These are phyloP conservation scores for Chloromonas sp. DNA, from an alignment of 163 green algal species.

Conservation along the genomic window DNA sequence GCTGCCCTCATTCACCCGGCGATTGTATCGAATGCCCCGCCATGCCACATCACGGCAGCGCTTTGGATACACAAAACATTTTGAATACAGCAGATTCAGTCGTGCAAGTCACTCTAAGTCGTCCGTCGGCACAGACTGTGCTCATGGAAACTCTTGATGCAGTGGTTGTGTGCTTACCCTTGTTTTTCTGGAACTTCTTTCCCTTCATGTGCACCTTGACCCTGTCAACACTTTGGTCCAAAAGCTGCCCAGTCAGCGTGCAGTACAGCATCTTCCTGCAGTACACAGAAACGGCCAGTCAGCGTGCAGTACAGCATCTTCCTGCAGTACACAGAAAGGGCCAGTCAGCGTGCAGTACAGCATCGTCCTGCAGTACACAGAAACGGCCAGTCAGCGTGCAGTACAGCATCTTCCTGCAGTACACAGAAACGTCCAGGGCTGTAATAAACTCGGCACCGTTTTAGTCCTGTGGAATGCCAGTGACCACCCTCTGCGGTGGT, in stretches of 20 bases:
- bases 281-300: conserved; percentile 36
- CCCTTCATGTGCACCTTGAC: conserved; percentile 66
- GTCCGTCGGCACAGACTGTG: too few species aligned
- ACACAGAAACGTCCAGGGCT: not conserved
- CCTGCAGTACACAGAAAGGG: conserved; percentile 20
- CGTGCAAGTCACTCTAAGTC: too few species aligned
- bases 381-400: conserved; percentile 58
- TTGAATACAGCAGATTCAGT: too few species aligned
- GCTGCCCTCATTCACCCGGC: too few species aligned
- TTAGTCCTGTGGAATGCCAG: too few species aligned
- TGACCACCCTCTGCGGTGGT: too few species aligned
- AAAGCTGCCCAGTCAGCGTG: conserved; percentile 61
- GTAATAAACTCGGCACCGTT: not conserved
- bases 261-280: conserved; percentile 66
- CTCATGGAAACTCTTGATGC: too few species aligned
- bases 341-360: conserved; percentile 71
- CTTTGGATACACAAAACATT: too few species aligned
- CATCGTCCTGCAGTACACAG: conserved; percentile 40
- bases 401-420: conserved; percentile 60
- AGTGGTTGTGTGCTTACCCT: conserved; percentile 31
- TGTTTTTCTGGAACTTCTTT: conserved; percentile 49
- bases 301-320: conserved; percentile 68
- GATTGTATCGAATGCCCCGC: too few species aligned
- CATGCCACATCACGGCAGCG: too few species aligned
- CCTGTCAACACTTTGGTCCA: conserved; percentile 49